Evolutionary conservation across 2,329 filamentous ascomycete genomes (phyloP), one percentile per base, ranked within the genome.

Genomic region (Calonectria naviculata): DNA sequence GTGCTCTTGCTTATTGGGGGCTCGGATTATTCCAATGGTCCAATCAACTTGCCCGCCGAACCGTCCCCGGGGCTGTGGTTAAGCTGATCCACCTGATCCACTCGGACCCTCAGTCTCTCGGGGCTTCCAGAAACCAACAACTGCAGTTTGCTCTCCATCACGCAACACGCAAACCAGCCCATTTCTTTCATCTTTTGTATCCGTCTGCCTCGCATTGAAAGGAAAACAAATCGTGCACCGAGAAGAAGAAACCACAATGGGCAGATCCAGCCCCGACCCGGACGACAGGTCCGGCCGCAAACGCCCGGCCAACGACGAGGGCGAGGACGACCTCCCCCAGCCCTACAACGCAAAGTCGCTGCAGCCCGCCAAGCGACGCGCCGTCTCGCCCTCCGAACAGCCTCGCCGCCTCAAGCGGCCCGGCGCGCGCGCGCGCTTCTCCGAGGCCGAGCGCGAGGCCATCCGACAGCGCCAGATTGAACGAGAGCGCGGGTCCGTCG

Each of bases 341-440:
- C 89, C 89, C 6, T 91, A 91, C 82, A 89, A 91, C 74, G 89
- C 89, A 26, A 88, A 87, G 74, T 85, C 85, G 47, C 86, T 91
- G 26, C 88, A 90, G 73, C 85, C 89, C 1, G 88, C 89, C 29
- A 91, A 91, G 80, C 89, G 90, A 77, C 88, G 89, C 60, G 87
- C 87, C 70, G 80, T 89, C 19, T 91, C 89, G 2, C 83, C 85
- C 41, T 90, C 89, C 2, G 86, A 88, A 10, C 82, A 85, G 44
- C 90, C 90, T 12, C 90, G 92, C 62, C 93, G 91, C 80, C 88
- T 89, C 67, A 94, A 94, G 82, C 89, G 92, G 6, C 93, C 93
- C 1, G 91, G 91, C 5, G 88, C 90, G 70, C 88, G 91, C 67
- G 89, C 91, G 15, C 89, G 93, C 72, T 91, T 96, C 72, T 90